A percentile compares a stretch with the other conserved stretches of the same genome.
phyloP scores from a whole-genome alignment of 2,329 filamentous ascomycete genomes.

The Aureobasidium mangrovei region DNA sequence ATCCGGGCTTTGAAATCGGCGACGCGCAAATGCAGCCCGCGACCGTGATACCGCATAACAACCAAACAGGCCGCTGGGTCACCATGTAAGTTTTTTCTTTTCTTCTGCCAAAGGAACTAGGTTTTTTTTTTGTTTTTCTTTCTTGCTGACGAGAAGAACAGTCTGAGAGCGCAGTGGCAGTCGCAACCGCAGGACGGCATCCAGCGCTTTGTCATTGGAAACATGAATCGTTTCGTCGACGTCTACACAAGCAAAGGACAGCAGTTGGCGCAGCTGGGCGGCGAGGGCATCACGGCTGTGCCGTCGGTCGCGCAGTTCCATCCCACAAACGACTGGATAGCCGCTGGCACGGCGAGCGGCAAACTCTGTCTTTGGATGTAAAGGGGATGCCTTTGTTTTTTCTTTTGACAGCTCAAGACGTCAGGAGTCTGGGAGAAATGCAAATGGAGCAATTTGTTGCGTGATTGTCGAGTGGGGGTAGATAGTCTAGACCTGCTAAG shows the following conservation, averaged over 20 bases:
- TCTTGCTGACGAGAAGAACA: slow-evolving; percentile 21
- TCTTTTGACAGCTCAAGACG: not conserved
- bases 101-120: not conserved
- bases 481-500: no score
- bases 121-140: not conserved
- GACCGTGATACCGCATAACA: slow-evolving; percentile 71
- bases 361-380: slow-evolving; percentile 89
- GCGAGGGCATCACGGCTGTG: slow-evolving; percentile 87
- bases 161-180: slow-evolving; percentile 83
- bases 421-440: no score
- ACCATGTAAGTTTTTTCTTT: slow-evolving; percentile 55
- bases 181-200: slow-evolving; percentile 65
- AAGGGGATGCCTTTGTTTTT: not conserved
- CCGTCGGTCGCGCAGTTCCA: slow-evolving; percentile 90
- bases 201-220: slow-evolving; percentile 84
- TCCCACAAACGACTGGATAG: slow-evolving; percentile 80
- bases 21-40: slow-evolving; percentile 60
- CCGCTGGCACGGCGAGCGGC: slow-evolving; percentile 81
- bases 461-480: no score
- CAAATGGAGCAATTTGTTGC: no score
- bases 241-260: slow-evolving; percentile 74
- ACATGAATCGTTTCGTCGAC: slow-evolving; percentile 87
- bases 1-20: slow-evolving; percentile 36
- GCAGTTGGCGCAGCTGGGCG: slow-evolving; percentile 79
- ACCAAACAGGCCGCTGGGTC: slow-evolving; percentile 91